A percentile compares a stretch with the other conserved stretches of the same genome.
These are phyloP conservation scores for Macrotyloma uniflorum DNA, from an alignment of 306 rosid genomes.

Conservation along the genomic window DNA sequence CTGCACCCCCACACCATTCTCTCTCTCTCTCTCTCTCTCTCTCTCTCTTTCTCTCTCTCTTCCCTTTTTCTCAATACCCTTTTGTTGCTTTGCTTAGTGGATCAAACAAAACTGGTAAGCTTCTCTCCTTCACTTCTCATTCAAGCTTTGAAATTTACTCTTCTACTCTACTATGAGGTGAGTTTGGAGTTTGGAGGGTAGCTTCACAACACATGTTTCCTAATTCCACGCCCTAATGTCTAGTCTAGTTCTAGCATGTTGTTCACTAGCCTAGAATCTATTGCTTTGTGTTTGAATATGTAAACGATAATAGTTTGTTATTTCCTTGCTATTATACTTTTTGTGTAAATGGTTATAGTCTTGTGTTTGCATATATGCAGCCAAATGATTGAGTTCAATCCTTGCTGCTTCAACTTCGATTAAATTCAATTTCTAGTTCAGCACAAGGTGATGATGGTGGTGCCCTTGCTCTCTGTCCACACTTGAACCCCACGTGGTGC, in stretches of 20 bases:
- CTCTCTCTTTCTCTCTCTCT: slow-evolving; percentile 37
- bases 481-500: not conserved
- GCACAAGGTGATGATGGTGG: not conserved
- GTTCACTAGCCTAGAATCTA: not conserved
- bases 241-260: not conserved
- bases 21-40: slow-evolving; percentile 31
- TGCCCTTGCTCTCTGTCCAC: not conserved
- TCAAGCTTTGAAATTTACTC: not conserved
- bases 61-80: not conserved
- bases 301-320: not conserved
- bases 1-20: slow-evolving; percentile 19
- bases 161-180: not conserved
- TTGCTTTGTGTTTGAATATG: not conserved
- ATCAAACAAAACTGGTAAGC: slow-evolving; percentile 1
- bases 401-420: not conserved
- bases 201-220: not conserved
- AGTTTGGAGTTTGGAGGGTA: not conserved
- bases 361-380: not conserved
- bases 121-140: not conserved
- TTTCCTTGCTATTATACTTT: not conserved
- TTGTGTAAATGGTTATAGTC: not conserved
- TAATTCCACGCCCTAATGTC: not conserved
- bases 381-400: not conserved
- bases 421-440: slow-evolving; percentile 17
- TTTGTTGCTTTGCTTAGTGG: not conserved